phyloP scores from a whole-genome alignment of 192 early-diverging fungal species.

The Spizellomyces punctatus region DNA sequence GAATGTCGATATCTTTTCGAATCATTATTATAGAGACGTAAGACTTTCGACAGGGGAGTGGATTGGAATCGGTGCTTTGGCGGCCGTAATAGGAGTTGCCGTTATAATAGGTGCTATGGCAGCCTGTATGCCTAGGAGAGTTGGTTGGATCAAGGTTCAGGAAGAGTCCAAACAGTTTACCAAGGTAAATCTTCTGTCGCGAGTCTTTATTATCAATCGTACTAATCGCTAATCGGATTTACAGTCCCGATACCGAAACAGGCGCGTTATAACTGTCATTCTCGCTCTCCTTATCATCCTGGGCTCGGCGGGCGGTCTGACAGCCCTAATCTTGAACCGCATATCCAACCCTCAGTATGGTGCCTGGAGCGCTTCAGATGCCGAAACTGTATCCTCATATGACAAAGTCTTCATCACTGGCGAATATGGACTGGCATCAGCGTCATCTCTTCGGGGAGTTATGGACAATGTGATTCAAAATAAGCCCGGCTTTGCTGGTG shows the following conservation, averaged over 20 bases:
- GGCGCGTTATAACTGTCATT: conserved; percentile 14
- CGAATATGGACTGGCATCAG: conserved; percentile 27
- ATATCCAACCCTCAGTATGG: conserved; percentile 21
- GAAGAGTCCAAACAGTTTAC: neutral
- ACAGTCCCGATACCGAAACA: neutral
- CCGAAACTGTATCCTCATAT: conserved; percentile 5
- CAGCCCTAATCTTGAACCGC: conserved; percentile 9
- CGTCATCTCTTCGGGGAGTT: neutral
- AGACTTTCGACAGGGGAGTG: conserved; percentile 12
- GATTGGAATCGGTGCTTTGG: conserved; percentile 13
- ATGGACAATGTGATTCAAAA: conserved; percentile 5
- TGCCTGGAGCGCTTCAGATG: conserved; percentile 2
- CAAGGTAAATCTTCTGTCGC: too few relatives aligned
- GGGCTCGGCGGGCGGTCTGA: conserved; percentile 13
- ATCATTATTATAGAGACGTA: conserved; percentile 31
- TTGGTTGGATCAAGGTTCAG: conserved; percentile 4
- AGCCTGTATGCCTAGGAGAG: conserved; percentile 2
- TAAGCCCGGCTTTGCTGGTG: conserved; percentile 11
- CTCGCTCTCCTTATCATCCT: conserved; percentile 1
- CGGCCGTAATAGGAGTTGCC: neutral
- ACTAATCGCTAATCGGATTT: too few relatives aligned
- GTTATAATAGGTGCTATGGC: conserved; percentile 6
- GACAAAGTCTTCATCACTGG: conserved; percentile 31
- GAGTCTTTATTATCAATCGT: too few relatives aligned
- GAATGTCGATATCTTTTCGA: conserved; percentile 32